Evolutionary conservation across 768 basidiomycete genomes (phyloP).

Genomic region (Leucocoprinus leucothites): DNA sequence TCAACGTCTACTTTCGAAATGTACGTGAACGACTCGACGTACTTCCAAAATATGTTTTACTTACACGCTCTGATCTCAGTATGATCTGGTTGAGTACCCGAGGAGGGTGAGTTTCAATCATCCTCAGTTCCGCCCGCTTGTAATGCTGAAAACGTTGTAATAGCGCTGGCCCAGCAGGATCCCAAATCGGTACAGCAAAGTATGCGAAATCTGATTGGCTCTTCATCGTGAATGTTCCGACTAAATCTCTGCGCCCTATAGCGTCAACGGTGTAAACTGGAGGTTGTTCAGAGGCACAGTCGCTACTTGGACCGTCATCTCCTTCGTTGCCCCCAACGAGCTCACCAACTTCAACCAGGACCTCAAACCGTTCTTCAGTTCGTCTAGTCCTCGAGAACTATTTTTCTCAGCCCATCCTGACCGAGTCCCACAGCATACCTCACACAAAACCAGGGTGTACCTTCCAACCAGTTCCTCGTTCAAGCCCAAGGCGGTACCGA

Average conservation of each 20-base stretch:
- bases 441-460: slow-evolving; percentile 24
- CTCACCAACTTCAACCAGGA: slow-evolving; percentile 32
- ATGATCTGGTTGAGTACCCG: slow-evolving; percentile 34
- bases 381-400: neutral
- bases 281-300: slow-evolving; percentile 30
- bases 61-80: too few species aligned
- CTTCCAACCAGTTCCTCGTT: slow-evolving; percentile 30
- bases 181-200: slow-evolving; percentile 27
- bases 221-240: neutral
- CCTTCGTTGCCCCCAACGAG: slow-evolving; percentile 32
- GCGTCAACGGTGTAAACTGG: slow-evolving; percentile 26
- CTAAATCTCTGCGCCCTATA: neutral
- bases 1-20: slow-evolving; percentile 28
- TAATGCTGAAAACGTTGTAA: neutral
- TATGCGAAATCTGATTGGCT: slow-evolving; percentile 8
- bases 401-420: neutral
- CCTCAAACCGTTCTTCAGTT: slow-evolving; percentile 31
- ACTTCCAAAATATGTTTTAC: too few species aligned
- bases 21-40: slow-evolving; percentile 19
- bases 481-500: slow-evolving; percentile 35
- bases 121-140: neutral
- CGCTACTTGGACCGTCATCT: slow-evolving; percentile 29
- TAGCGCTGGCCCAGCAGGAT: slow-evolving; percentile 30
- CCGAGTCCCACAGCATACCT: slow-evolving; percentile 23
- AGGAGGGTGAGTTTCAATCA: slow-evolving; percentile 24